Percentiles rank a stretch among this genome's conserved stretches.
phyloP scores from a whole-genome alignment of 75 land plant genomes.

The Pinus taeda region DNA sequence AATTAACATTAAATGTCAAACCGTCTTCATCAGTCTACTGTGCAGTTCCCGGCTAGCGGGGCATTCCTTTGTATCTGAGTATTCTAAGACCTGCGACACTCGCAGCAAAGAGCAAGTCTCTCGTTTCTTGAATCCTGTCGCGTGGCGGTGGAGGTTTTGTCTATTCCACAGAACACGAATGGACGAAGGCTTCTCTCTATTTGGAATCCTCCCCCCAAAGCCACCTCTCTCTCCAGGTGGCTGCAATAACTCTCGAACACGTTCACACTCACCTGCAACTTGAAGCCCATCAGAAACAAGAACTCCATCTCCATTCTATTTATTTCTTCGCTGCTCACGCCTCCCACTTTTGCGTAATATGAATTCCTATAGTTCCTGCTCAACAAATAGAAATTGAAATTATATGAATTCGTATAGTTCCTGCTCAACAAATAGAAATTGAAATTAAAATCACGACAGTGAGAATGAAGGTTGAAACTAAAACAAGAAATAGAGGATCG shows the following conservation, averaged over 20 bases:
- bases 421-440: background rate
- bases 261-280: constrained; percentile 19
- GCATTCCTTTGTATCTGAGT: no score
- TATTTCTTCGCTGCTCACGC: constrained; percentile 14
- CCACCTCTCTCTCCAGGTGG: constrained; percentile 17
- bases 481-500: no score
- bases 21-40: no score
- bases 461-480: no score
- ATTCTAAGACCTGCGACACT: no score
- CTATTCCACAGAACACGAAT: background rate
- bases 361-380: constrained; percentile 20
- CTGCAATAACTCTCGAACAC: constrained; percentile 23
- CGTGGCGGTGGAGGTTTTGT: background rate
- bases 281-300: constrained; percentile 14
- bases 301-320: constrained; percentile 20
- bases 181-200: constrained; percentile 47
- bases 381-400: background rate
- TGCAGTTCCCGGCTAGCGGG: no score
- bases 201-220: constrained; percentile 61
- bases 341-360: constrained; percentile 19
- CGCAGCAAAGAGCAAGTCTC: no score
- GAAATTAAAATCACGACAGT: no score
- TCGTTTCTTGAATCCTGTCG: no score
- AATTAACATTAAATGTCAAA: no score
- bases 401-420: constrained; percentile 17